Base-by-base conservation (phyloP, 768 basidiomycete genomes). In the Dacryopinax primogenitus region DNA sequence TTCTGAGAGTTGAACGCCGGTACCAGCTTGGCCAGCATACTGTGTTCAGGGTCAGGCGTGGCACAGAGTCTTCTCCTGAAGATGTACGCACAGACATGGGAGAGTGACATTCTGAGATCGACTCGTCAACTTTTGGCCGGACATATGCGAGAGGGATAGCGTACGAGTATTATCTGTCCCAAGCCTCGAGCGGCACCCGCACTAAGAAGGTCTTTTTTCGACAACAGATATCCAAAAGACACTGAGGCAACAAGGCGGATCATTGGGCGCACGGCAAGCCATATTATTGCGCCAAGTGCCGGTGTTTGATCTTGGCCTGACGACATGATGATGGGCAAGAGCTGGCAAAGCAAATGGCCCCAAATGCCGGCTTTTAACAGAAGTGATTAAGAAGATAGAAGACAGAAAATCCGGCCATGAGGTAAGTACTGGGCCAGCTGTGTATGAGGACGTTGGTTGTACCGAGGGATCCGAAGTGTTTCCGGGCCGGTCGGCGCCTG, bases 21-120 rank as follows among this genome's bases (percentile, higher is more conserved):
- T 0, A 89, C 79, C 62, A 89, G 86, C 67, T 83, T 86, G 6
- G 85, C 86, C 73, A 89, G 87, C 77, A 88, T 73, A 23, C 41
- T 44, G 18, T 44, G 41, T 4, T 44, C 41, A 44, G 41, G 3
- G 4, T 4, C 6, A 18, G 41, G 4, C 41, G 7, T 23, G 16
- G 7, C 6, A 23, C 41, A 18, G 18, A 7, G 41, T 6, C 3
- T 18, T 3, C 41, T 7, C n/a, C n/a, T n/a, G n/a, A 18, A 44
- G 18, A 44, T 4, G 18, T 44, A 44, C 41, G n/a, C n/a, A n/a
- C 15, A 88, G 78, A 68, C 80, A 80, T 11, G 87, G 87, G 9
- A 85, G 69, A 1, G 83, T 77, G 64, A 88, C 78, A 68, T 86
- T 87, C 76, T 65, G 33, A n/a, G 33, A 21, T 62, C 39, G 21